Evolutionary conservation across 2,329 filamentous ascomycete species (phyloP).

Genomic region (Colletotrichum tamarilloi): DNA sequence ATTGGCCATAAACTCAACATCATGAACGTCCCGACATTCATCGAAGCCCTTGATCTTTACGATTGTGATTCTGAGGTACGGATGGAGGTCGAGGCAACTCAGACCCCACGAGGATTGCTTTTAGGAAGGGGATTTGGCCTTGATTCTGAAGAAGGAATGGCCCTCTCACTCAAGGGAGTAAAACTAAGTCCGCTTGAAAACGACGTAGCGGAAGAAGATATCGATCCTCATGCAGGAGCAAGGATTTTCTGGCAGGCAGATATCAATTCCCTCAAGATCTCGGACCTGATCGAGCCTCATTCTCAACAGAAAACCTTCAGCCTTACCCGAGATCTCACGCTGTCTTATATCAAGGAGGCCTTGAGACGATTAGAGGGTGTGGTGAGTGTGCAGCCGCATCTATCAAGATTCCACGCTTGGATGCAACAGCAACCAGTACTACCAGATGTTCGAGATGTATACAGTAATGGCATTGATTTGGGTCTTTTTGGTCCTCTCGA

Average conservation of each 20-base stretch:
- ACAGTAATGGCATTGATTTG: neutral
- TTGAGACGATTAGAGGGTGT: neutral
- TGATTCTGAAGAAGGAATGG: neutral
- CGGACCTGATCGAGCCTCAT: constrained; percentile 1
- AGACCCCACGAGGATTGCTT: constrained; percentile 4
- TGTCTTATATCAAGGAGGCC: neutral
- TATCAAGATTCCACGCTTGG: neutral
- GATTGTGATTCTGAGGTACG: neutral
- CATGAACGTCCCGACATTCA: constrained; percentile 27
- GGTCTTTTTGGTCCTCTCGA: neutral
- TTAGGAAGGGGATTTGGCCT: constrained; percentile 1
- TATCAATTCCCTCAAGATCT: constrained; percentile 2
- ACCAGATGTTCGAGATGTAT: neutral
- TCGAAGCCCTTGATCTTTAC: neutral
- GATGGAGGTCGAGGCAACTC: constrained; percentile 5
- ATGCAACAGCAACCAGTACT: neutral
- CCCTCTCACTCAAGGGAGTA: neutral
- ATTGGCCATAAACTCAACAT: constrained; percentile 11
- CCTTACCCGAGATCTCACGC: neutral
- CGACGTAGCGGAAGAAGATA: neutral
- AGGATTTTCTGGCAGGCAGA: constrained; percentile 21
- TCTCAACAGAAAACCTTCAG: neutral
- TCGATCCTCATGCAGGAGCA: constrained; percentile 14
- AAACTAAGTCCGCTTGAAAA: constrained; percentile 15
- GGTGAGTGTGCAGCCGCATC: neutral